Evolutionary conservation across 2,329 filamentous ascomycete species (phyloP), one percentile per base, ranked within the genome.

Genomic region (Colletotrichum higginsianum): DNA sequence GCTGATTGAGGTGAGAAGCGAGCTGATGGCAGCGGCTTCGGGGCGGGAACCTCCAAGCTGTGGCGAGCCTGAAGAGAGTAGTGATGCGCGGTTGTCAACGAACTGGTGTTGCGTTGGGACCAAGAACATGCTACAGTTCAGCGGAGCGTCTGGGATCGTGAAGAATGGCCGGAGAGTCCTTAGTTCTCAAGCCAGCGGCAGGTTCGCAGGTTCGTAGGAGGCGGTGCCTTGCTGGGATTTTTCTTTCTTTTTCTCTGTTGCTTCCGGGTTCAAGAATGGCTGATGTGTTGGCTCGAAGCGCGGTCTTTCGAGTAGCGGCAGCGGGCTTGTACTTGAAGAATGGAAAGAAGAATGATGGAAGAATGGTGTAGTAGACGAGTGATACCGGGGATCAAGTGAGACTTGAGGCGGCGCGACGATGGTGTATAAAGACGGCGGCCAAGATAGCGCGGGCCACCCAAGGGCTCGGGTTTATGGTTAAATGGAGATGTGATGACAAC

Each of bases 51-150:
- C 79, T 75, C 74, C 77, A 72, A 78, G 77, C 69, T 77, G 70
- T 58, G 66, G 49, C 72, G 66, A 74, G 76, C 75, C 66, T 74
- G 74, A 75, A 75, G 77, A 69, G 72, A 72, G 75, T 72, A 78
- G 74, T 67, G 78, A 76, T 76, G 77, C 72, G 76, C 75, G 77
- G 76, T 77, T 75, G 74, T 73, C 75, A 76, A 78, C 77, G 73
- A 81, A 78, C 68, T 77, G 76, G 71, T 77, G 75, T 73, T 77
- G 76, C 75, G 78, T 77, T 77, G 76, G 77, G 75, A 78, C 78
- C 78, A 78, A 73, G 72, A 76, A 76, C 78, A 80, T 78, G 77
- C 79, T 80, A 81, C 77, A 75, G 74, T 78, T 76, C 76, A 76
- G 76, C 69, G 74, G 72, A 67, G 75, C 68, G 74, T 73, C 71